Conservation (phyloP, 1,284 basidiomycete species). For the Rhizopogon parksii region DNA sequence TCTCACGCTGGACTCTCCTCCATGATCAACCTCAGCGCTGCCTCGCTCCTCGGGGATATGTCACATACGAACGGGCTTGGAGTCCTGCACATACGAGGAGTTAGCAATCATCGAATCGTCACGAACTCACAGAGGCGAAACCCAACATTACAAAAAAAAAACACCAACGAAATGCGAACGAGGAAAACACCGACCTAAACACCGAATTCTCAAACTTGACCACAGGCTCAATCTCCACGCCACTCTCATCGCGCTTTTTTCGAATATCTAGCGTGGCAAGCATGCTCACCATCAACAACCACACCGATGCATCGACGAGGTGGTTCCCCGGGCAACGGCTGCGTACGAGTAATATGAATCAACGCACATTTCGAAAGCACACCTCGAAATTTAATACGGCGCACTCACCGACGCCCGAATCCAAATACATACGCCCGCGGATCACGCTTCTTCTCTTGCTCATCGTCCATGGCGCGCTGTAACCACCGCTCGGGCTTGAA, state of each 20-base stretch:
- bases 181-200: slow-evolving; percentile 32
- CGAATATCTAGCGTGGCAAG: slow-evolving; percentile 46
- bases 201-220: slow-evolving; percentile 43
- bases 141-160: no score
- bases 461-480: slow-evolving; percentile 10
- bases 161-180: not conserved
- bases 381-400: not conserved
- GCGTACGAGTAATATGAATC: not conserved
- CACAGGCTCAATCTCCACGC: slow-evolving; percentile 38
- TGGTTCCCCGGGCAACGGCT: slow-evolving; percentile 45
- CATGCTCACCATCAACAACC: slow-evolving; percentile 44
- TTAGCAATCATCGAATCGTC: not conserved
- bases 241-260: slow-evolving; percentile 42
- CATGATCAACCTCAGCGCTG: slow-evolving; percentile 35
- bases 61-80: slow-evolving; percentile 42
- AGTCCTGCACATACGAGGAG: slow-evolving; percentile 25
- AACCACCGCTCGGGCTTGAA: slow-evolving; percentile 47
- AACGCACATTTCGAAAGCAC: not conserved
- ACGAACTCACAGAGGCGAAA: no score
- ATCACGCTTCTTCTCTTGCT: slow-evolving; percentile 32
- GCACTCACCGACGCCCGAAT: slow-evolving; percentile 45
- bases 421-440: slow-evolving; percentile 47
- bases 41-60: slow-evolving; percentile 43
- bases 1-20: slow-evolving; percentile 17
- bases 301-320: slow-evolving; percentile 47